Evolutionary conservation across 2,329 filamentous ascomycete species (phyloP), one percentile per base, ranked within the genome.

Genomic region (Colletotrichum tropicicola): DNA sequence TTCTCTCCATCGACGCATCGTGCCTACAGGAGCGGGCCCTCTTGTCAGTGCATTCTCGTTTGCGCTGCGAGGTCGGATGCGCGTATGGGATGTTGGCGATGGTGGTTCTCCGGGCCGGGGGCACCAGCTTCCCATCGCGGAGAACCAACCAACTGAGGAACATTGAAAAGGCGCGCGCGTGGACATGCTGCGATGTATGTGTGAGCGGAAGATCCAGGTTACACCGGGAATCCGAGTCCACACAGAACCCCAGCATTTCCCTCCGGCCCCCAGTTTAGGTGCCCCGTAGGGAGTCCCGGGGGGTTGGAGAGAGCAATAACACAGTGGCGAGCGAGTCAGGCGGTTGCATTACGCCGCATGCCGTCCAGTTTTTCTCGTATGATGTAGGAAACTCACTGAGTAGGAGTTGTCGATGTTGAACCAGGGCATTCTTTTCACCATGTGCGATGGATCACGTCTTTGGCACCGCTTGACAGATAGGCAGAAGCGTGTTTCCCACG

Each of bases 281-380:
- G 8, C 30, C 13, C 47, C 47, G 47, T 58, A 58, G n/a, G 9
- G 9, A 48, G 27, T 44, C 17, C 23, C 21, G 25, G 55, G 10
- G 41, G 25, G 27, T 21, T n/a, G 27, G 6, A 12, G 23, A 5
- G 28, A 23, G 19, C 15, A 12, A 6, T 35, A n/a, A 19, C 13
- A 15, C 12, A 39, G 45, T 32, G 39, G 32, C 59, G 55, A 59
- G 32, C 59, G 55, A 59, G 48, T 59, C 54, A 59, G 45, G 47
- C 17, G 19, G 41, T 35, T 53, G 39, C 30, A 52, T 59, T 25
- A 5, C n/a, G n/a, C n/a, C n/a, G n/a, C n/a, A n/a, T n/a, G n/a
- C 30, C 54, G 7, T 25, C 19, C 47, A 32, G 15, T 53, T 53
- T 55, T 59, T 53, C 23, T 59, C 39, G 54, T 64, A 48, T 32